Base-by-base conservation (phyloP, 768 basidiomycete species). In the Boletus rubropictus region DNA sequence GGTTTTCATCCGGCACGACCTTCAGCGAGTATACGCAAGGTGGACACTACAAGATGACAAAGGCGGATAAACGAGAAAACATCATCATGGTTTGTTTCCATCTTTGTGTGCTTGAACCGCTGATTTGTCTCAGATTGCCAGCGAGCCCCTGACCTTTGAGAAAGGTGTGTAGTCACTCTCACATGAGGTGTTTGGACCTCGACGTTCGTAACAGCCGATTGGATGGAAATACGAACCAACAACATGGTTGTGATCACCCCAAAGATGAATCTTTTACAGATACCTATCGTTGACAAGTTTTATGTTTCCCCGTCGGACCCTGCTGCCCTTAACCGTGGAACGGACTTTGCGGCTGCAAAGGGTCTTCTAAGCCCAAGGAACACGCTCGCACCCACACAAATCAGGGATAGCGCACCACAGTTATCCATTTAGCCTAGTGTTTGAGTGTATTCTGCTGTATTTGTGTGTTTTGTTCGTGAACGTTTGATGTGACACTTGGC, bases 171-270 rank as follows among this genome's bases (percentile, higher is more conserved):
- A 21, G 24, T 20, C 29, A 40, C 24, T 27, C 17, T 21, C 21
- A 14, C 20, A 27, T 28, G 31, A 41, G 17, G 10, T 41, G 28
- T 24, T 31, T n/a, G n/a, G 15, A 24, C 39, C 39, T 49, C 32
- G 38, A 35, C 8, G 7, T 20, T 33, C 18, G 18, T 31, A 15
- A 40, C 27, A 66, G 90, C 91, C 42, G 96, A 99, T 65, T 99
- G 96, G 96, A 94, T 97, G 86, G 96, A 97, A 66, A 94, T 99
- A 59, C 87, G 86, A 63, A 95, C 91, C 11, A 97, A 99, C 65
- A 84, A 89, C 53, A 87, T 97, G 85, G 84, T 92, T 20, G 83
- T 96, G 40, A 87, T 97, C 56, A 98, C 95, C 0, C 89, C 89
- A 32, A 92, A 91, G 74, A 92, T 95, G 81, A 97, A 97, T 62